Base-by-base conservation (phyloP, 495 filamentous ascomycete species). In the Aspergillus saccharolyticus region DNA sequence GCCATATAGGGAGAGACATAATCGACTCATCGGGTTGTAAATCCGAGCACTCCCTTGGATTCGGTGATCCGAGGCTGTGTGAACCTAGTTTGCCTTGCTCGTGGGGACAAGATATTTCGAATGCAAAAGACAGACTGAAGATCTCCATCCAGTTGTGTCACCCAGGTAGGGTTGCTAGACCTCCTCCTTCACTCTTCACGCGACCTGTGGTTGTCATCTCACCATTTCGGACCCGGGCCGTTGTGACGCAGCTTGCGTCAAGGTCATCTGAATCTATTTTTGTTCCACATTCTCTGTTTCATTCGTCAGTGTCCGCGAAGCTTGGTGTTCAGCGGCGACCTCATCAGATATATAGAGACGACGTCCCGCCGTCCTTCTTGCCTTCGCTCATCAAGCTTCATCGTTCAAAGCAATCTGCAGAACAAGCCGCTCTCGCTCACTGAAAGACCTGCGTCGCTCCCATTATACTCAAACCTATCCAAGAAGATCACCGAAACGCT, bases 121-220 rank as follows among this genome's bases (percentile, higher is more conserved):
- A 54, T 62, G 48, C 50, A 49, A 53, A 53, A 48, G 53, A 28
- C 28, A 39, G 28, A 10, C 33, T 42, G 58, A 63, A 59, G 61
- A 66, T 66, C 64, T 54, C 56, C 28, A 61, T 63, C 60, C 59
- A 52, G n/a, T 21, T 47, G 52, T 44, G 52, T 52, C 55, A 55
- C 28, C 52, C 55, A 45, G 30, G 24, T 55, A 48, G 43, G 19
- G 17, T 60, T 57, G 17, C 46, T 55, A 33, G 21, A 25, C 50
- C 22, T 43, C 18, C 19, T 44, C 2, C 50, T 57, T 24, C 44
- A 28, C 55, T 44, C 52, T 59, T 20, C 20, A 42, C 20, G 33
- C 7, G 20, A 24, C n/a, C 44, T 52, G 24, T 30, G 42, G 22
- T 9, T 56, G 47, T 49, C 33, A 43, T 49, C 39, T 46, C 49